Evolutionary conservation across 352 stramenopile genomes (phyloP).

Genomic region (Globisporangium recalcitrans): DNA sequence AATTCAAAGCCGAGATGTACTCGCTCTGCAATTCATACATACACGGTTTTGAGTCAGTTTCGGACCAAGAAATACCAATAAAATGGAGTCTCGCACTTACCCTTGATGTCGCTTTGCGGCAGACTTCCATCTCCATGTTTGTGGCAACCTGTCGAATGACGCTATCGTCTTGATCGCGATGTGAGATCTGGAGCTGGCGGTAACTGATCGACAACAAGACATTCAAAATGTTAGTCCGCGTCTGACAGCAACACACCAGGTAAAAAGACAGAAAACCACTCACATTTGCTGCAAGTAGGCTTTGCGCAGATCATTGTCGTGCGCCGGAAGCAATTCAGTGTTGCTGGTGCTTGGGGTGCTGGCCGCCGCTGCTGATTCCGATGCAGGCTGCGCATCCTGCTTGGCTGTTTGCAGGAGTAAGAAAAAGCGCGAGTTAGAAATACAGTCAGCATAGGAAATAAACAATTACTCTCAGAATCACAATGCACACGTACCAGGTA

Average conservation of each 20-base stretch:
- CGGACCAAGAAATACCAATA: background rate
- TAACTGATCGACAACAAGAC: constrained; percentile 33
- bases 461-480: no score
- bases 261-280: constrained; percentile 8
- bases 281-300: constrained; percentile 44
- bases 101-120: constrained; percentile 30
- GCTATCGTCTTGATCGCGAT: constrained; percentile 47
- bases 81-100: constrained; percentile 21
- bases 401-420: background rate
- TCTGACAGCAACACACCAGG: background rate
- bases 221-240: constrained; percentile 2
- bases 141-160: constrained; percentile 53
- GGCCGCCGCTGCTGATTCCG: background rate
- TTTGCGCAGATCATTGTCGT: constrained; percentile 38
- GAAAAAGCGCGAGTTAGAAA: background rate
- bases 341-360: background rate
- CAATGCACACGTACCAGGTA: background rate
- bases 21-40: constrained; percentile 29
- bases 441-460: background rate
- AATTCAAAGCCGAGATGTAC: constrained; percentile 49
- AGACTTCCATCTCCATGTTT: constrained; percentile 67
- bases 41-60: constrained; percentile 2
- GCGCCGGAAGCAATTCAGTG: constrained; percentile 20
- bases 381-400: background rate
- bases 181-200: constrained; percentile 51